These are phyloP conservation scores for Choanephora cucurbitarum DNA, from an alignment of 371 early-diverging fungal genomes.

Conservation along the genomic window DNA sequence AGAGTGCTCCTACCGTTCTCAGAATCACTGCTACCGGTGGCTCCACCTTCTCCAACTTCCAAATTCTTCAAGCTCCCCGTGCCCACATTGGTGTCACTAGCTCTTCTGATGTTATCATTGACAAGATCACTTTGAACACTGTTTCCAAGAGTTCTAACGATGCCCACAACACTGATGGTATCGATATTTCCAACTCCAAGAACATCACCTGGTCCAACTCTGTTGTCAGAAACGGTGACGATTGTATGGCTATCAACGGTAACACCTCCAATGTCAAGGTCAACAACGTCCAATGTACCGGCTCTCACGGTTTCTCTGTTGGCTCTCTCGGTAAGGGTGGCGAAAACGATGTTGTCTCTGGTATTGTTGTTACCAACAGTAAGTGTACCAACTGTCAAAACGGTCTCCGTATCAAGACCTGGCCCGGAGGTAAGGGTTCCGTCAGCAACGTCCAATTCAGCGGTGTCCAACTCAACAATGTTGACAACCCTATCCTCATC, in stretches of 20 bases:
- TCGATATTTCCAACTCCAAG: slow-evolving; percentile 35
- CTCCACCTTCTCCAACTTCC: slow-evolving; percentile 34
- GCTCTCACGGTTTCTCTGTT: slow-evolving; percentile 41
- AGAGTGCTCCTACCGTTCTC: slow-evolving; percentile 35
- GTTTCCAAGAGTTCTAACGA: slow-evolving; percentile 22
- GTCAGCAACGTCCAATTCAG: slow-evolving; percentile 20
- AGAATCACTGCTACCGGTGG: slow-evolving; percentile 27
- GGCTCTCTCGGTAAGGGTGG: slow-evolving; percentile 38
- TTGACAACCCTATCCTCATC: slow-evolving; percentile 29
- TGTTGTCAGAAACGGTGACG: slow-evolving; percentile 30
- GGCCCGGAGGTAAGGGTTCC: slow-evolving; percentile 31
- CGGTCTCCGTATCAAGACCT: slow-evolving; percentile 44
- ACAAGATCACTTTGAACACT: slow-evolving; percentile 27
- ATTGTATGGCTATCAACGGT: slow-evolving; percentile 37
- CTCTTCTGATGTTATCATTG: slow-evolving; percentile 24
- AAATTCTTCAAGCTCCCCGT: slow-evolving; percentile 31
- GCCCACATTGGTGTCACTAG: slow-evolving; percentile 34
- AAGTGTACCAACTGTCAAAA: slow-evolving; percentile 38
- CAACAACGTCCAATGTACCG: slow-evolving; percentile 23
- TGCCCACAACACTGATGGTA: slow-evolving; percentile 37
- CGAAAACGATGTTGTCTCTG: slow-evolving; percentile 24
- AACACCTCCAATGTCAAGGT: slow-evolving; percentile 30
- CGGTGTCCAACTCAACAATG: slow-evolving; percentile 22
- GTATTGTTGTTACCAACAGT: slow-evolving; percentile 22
- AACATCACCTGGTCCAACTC: slow-evolving; percentile 25